A percentile compares a stretch with the other conserved stretches of the same genome.
phyloP scores from a whole-genome alignment of 1,284 basidiomycete species.

The Cutaneotrichosporon arboriforme region DNA sequence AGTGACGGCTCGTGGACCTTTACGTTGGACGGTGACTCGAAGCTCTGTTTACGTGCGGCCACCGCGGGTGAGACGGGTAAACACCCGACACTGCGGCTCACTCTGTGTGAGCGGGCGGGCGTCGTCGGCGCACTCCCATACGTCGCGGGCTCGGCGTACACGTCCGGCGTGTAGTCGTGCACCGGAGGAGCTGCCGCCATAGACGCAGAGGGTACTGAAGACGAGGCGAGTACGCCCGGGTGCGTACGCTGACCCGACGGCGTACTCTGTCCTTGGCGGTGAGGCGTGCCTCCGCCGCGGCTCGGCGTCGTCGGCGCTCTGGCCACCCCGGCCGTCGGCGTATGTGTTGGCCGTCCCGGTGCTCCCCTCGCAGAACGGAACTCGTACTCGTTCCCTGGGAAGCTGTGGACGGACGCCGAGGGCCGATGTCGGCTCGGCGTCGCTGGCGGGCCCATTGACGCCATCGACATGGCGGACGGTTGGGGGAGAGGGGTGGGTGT shows the following conservation, averaged over 20 bases:
- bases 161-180: background rate
- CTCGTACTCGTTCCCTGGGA: too few relatives aligned
- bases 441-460: background rate
- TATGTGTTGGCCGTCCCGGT: too few relatives aligned
- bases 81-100: conserved; percentile 1
- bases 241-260: background rate
- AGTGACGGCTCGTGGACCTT: conserved; percentile 6
- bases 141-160: background rate
- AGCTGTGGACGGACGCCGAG: background rate
- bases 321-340: too few relatives aligned
- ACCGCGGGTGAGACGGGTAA: conserved; percentile 4
- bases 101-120: conserved; percentile 1
- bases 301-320: too few relatives aligned
- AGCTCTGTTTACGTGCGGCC: background rate
- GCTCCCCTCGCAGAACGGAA: too few relatives aligned
- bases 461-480: conserved; percentile 3
- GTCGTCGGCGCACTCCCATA: background rate
- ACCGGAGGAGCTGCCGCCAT: background rate
- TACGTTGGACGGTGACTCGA: background rate
- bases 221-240: background rate
- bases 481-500: background rate
- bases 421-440: background rate
- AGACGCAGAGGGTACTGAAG: background rate
- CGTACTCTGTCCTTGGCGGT: background rate
- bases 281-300: too few relatives aligned